Evolutionary conservation across 495 filamentous ascomycete species (phyloP).

Genomic region (Talaromyces thailandensis): DNA sequence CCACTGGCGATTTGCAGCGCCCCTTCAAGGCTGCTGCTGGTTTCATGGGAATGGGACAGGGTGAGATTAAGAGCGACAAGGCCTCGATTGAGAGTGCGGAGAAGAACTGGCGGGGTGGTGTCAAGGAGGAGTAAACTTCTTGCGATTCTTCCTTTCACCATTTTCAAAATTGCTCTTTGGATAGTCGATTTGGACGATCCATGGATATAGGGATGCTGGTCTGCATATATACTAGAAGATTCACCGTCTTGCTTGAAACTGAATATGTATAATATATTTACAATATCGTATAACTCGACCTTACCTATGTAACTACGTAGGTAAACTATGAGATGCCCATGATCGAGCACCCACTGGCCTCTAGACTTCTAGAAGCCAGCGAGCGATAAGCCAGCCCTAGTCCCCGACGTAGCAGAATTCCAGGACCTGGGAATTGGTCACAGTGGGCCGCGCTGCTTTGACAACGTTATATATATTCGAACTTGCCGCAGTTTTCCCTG

Average conservation of each 20-base stretch:
- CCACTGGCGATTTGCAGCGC: constrained; percentile 81
- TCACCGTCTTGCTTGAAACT: neutral
- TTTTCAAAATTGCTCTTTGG: neutral
- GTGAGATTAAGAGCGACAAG: constrained; percentile 85
- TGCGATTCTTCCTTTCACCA: neutral
- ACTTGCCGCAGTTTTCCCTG: too few relatives aligned
- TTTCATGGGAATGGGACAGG: constrained; percentile 64
- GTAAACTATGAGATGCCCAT: too few relatives aligned
- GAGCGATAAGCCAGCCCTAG: too few relatives aligned
- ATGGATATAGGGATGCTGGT: neutral
- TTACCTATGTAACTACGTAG: neutral
- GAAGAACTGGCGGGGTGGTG: constrained; percentile 75
- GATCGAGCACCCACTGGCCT: too few relatives aligned
- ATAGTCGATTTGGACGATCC: neutral
- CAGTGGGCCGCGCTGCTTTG: too few relatives aligned
- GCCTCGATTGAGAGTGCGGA: constrained; percentile 85
- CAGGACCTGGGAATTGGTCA: too few relatives aligned
- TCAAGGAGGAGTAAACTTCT: constrained; percentile 71
- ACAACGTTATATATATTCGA: too few relatives aligned
- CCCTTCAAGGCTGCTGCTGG: constrained; percentile 86
- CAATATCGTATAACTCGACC: neutral
- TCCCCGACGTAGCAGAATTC: too few relatives aligned
- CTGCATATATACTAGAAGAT: neutral
- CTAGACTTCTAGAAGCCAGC: too few relatives aligned
- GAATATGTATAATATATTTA: neutral